phyloP scores from a whole-genome alignment of 768 basidiomycete genomes.

The Calocybe gangraenosa region DNA sequence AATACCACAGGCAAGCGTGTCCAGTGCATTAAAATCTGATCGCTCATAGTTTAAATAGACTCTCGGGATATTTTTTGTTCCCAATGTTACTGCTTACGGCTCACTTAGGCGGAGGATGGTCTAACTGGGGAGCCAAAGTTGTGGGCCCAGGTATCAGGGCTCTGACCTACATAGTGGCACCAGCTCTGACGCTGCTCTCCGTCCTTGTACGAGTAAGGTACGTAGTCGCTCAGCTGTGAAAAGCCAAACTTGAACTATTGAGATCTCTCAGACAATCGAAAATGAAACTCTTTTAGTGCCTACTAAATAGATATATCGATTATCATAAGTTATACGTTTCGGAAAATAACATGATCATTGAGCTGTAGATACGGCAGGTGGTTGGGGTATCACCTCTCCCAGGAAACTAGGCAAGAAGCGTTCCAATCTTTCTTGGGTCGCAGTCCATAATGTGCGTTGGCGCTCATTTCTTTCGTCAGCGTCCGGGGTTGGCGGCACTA shows the following conservation, averaged over 20 bases:
- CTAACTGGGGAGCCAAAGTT: conserved; percentile 47
- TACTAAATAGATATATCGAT: neutral
- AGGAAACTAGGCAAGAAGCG: conserved; percentile 91
- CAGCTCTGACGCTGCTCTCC: conserved; percentile 39
- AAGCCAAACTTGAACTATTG: conserved; percentile 2
- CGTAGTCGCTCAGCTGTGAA: conserved; percentile 15
- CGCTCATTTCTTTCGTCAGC: conserved; percentile 50
- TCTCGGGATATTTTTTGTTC: conserved; percentile 73
- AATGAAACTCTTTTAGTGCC: conserved; percentile 38
- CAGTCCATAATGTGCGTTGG: conserved; percentile 75
- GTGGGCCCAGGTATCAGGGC: conserved; percentile 35
- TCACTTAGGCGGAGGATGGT: conserved; percentile 70
- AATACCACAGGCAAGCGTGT: conserved; percentile 67
- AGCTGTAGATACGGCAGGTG: conserved; percentile 8
- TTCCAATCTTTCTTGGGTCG: conserved; percentile 84
- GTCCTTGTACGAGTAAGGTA: conserved; percentile 53
- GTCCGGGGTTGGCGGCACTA: conserved; percentile 56
- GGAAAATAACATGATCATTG: neutral
- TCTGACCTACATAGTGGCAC: conserved; percentile 53
- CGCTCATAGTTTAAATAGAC: conserved; percentile 27
- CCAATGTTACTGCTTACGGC: conserved; percentile 56
- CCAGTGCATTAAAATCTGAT: neutral
- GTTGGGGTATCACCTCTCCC: conserved; percentile 55
- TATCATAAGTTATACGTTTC: neutral
- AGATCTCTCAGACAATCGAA: conserved; percentile 46